Evolutionary conservation across 2,329 filamentous ascomycete species (phyloP), one percentile per base, ranked within the genome.

Genomic region (Cryphonectria japonica): DNA sequence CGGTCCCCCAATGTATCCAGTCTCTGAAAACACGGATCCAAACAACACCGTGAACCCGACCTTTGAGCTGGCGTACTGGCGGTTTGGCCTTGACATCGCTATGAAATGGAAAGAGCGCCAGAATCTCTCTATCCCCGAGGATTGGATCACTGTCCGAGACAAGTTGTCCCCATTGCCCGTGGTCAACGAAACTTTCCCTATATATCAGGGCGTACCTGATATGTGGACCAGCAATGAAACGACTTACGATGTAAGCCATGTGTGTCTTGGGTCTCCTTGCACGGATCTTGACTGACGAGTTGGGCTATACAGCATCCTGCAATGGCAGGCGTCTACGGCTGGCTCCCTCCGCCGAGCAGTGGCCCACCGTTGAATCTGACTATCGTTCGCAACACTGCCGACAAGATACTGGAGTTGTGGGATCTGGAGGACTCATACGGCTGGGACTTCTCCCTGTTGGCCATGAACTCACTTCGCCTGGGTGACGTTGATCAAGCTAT

Each of bases 31-130:
- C 73, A 89, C 88, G 0, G 82, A 83, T 14, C 87, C 87, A 0
- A 89, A 89, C 71, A 78, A 75, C 1, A 89, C 87, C 0, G 76
- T 85, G 2, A 90, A 90, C 74, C 86, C 88, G 26, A 84, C 87
- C 0, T 90, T 90, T 69, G 88, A 90, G 78, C 79, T 87, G 7
- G 85, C 87, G 8, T 90, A 90, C 77, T 90, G 87, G 87, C 82
- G 85, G 22, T 90, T 90, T 71, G 88, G 88, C 1, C 81, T 90
- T 22, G 82, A 86, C 34, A 77, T 89, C 1, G 88, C 88, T 3
- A 79, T 81, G 2, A 74, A 78, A 13, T 90, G 88, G 88, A 86
- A 86, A 75, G 71, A 78, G 63, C 80, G 87, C 3, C 84, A 85
- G 64, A 78, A 78, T 2, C 78, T 82, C n/a, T 61, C 79, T 0